Evolutionary conservation across 768 basidiomycete species (phyloP).

Genomic region (Leccinellum rugosiceps): DNA sequence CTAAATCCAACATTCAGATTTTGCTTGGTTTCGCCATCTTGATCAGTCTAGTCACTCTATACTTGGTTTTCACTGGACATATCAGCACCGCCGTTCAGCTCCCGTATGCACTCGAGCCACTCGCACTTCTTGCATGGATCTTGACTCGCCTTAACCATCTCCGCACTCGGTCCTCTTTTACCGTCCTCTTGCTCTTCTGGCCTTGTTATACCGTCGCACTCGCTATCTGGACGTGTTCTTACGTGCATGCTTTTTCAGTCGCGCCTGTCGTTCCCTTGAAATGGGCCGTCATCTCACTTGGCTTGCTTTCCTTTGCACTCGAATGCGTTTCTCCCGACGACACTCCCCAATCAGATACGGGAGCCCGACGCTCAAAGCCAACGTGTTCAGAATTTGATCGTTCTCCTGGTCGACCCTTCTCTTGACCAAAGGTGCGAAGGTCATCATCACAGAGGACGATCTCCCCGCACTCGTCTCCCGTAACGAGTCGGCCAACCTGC

Average conservation of each 20-base stretch:
- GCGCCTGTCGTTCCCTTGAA: slow-evolving; percentile 43
- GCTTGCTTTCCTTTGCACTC: slow-evolving; percentile 53
- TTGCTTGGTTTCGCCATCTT: slow-evolving; percentile 46
- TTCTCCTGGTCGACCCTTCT: slow-evolving; percentile 87
- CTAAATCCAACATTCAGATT: slow-evolving; percentile 33
- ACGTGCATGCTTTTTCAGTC: slow-evolving; percentile 32
- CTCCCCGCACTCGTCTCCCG: slow-evolving; percentile 66
- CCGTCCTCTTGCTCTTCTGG: slow-evolving; percentile 79
- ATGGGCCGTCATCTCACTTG: slow-evolving; percentile 41
- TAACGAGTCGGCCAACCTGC: slow-evolving; percentile 69
- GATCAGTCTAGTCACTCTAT: slow-evolving; percentile 43
- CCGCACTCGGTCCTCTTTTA: slow-evolving; percentile 65
- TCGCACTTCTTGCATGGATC: slow-evolving; percentile 46
- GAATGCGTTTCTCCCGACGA: slow-evolving; percentile 70
- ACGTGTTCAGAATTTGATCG: slow-evolving; percentile 77
- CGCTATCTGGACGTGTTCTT: slow-evolving; percentile 60
- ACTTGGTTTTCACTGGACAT: slow-evolving; percentile 35
- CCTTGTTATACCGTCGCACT: slow-evolving; percentile 55
- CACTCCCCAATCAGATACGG: slow-evolving; percentile 46
- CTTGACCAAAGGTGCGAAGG: slow-evolving; percentile 63
- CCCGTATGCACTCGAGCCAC: slow-evolving; percentile 56
- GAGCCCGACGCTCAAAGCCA: slow-evolving; percentile 72
- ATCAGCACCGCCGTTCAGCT: slow-evolving; percentile 41
- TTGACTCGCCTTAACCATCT: slow-evolving; percentile 70
- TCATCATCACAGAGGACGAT: slow-evolving; percentile 81